Evolutionary conservation across 345 rosid species (phyloP), one percentile per base, ranked within the genome.

Genomic region (Eucalyptus sp.): DNA sequence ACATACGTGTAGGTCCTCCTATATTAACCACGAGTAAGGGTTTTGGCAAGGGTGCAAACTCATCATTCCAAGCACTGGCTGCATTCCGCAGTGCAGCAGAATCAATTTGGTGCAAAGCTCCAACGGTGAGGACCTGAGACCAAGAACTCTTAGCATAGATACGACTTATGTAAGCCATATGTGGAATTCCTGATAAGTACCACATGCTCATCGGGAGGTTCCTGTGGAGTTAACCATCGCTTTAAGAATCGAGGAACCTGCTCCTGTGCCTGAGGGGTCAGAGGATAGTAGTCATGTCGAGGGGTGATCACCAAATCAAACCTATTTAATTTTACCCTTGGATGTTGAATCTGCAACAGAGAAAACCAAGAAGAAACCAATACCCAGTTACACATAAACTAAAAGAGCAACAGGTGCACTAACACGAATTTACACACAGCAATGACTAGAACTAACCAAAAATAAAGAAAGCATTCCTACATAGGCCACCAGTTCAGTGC

Each of bases 281-380:
- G 90, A 92, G 98, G 97, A 93, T 97, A 98, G 90, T 93, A 98
- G 93, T 98, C 99, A 68, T 97, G 99, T 85, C 90, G 94, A 89
- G 99, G 99, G 52, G 99, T 95, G 86, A 98, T 95, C 90, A 98
- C 98, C 95, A 98, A 89, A 92, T 98, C 99, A 94, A 98, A 98
- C 93, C 98, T 95, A 90, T 94, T 93, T 92, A 97, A 91, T 27
- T 91, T 94, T n/a, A 94, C 90, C 95, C 99, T 94, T 25, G 99
- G 99, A 93, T 96, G 99, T 92, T 97, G 97, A 86, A 98, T 95
- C 99, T 98, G 94, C 91, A 93, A 87, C 84, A 58, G 13, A 66
- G 5, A 79, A 58, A n/a, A 29, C 27, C 48, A 46, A 37, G 51
- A 37, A 64, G 87, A 29, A 56, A 81, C 15, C 15, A 37, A 37